Conservation (phyloP, 306 rosid species). For the Glycine soja region DNA sequence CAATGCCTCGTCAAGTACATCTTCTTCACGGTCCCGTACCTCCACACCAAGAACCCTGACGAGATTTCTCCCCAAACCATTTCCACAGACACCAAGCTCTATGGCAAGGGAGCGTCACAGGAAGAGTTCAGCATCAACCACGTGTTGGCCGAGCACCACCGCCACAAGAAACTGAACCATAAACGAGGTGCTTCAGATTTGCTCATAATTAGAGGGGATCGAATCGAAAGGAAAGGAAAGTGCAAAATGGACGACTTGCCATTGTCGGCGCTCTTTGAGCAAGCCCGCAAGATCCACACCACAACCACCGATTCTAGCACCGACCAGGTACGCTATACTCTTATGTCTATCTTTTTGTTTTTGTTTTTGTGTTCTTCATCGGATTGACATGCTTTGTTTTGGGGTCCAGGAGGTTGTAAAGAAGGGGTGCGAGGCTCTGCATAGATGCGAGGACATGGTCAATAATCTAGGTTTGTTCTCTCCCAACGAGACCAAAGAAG, state of each 20-base stretch:
- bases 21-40: too few species aligned
- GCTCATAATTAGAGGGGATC: not conserved
- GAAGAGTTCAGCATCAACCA: too few species aligned
- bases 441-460: constrained; percentile 85
- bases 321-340: constrained; percentile 65
- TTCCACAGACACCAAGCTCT: too few species aligned
- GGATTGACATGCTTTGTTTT: not conserved
- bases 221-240: too few species aligned
- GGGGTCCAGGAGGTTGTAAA: constrained; percentile 65
- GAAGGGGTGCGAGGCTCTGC: constrained; percentile 72
- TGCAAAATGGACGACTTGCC: constrained; percentile 70
- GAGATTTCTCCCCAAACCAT: too few species aligned
- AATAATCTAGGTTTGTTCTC: constrained; percentile 85
- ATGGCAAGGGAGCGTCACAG: too few species aligned
- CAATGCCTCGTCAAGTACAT: too few species aligned
- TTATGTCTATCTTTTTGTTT: too few species aligned
- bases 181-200: not conserved
- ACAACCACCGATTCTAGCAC: constrained; percentile 67
- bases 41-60: too few species aligned
- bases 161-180: too few species aligned
- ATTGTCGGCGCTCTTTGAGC: constrained; percentile 79
- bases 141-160: too few species aligned
- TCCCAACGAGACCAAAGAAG: constrained; percentile 88
- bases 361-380: not conserved
- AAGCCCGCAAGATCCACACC: constrained; percentile 78